These are phyloP conservation scores for Pleurotus ostreatus DNA, from an alignment of 768 basidiomycete genomes.

Conservation along the genomic window DNA sequence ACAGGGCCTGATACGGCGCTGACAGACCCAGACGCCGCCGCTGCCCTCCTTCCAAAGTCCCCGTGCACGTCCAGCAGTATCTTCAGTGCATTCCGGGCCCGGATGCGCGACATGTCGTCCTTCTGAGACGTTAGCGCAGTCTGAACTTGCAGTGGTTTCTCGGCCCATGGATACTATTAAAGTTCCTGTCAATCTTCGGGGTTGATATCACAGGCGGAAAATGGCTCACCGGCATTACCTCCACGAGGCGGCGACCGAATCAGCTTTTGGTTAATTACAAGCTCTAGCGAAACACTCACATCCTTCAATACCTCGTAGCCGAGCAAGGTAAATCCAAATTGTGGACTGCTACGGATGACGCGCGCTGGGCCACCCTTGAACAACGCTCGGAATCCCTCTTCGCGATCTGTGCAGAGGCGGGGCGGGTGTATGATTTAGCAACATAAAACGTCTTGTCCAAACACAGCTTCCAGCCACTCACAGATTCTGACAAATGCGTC, in stretches of 20 bases:
- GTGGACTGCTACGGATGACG: constrained; percentile 81
- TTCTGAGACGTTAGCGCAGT: constrained; percentile 62
- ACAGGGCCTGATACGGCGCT: background rate
- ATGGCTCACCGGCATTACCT: constrained; percentile 12
- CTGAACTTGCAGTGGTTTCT: constrained; percentile 60
- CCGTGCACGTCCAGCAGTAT: constrained; percentile 87
- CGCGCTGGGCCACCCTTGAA: constrained; percentile 93
- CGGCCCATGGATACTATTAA: constrained; percentile 77
- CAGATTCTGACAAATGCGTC: constrained; percentile 93
- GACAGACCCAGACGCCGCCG: constrained; percentile 23
- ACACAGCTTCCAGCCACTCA: constrained; percentile 32
- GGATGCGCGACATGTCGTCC: constrained; percentile 82
- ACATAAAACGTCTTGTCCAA: background rate
- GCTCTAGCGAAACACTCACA: constrained; percentile 20
- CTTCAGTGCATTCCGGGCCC: constrained; percentile 94
- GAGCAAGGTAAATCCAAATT: constrained; percentile 92
- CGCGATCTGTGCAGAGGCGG: constrained; percentile 52
- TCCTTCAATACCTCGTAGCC: constrained; percentile 73
- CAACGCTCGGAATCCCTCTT: constrained; percentile 85
- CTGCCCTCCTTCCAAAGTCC: constrained; percentile 71
- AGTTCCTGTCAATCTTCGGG: constrained; percentile 9
- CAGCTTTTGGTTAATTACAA: background rate
- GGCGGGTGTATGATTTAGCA: constrained; percentile 11
- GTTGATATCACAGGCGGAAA: constrained; percentile 1
- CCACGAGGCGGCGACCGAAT: background rate